Evolutionary conservation across 768 basidiomycete genomes (phyloP).

Genomic region (Phaeotremella fagi): DNA sequence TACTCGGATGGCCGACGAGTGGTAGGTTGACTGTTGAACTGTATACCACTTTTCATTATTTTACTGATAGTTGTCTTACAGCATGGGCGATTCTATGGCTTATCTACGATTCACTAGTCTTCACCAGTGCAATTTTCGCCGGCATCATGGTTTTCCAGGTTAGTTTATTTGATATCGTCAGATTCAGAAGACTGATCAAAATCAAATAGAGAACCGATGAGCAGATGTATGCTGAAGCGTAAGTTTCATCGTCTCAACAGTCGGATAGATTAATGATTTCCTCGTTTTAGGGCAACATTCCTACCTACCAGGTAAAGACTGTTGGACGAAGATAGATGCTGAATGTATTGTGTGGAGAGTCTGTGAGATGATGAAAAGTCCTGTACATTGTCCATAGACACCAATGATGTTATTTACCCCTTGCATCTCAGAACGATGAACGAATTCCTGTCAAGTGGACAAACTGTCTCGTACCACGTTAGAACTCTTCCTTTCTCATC

Average conservation of each 20-base stretch:
- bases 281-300: neutral
- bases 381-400: no score
- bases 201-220: conserved; percentile 31
- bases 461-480: no score
- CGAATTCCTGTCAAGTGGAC: no score
- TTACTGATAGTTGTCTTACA: conserved; percentile 39
- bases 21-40: conserved; percentile 22
- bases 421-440: no score
- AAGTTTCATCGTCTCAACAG: conserved; percentile 6
- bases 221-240: conserved; percentile 45
- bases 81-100: conserved; percentile 88
- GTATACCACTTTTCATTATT: neutral
- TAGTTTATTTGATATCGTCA: conserved; percentile 10
- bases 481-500: no score
- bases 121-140: conserved; percentile 72
- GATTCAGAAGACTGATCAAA: neutral
- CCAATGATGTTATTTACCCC: no score
- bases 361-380: no score
- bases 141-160: conserved; percentile 83
- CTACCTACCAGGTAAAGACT: neutral
- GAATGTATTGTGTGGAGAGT: no score
- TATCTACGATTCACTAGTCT: conserved; percentile 65
- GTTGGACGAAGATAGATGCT: no score
- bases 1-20: conserved; percentile 54
- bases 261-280: neutral